Base-by-base conservation (phyloP, 2,329 filamentous ascomycete species). In the Alternaria novae-zelandiae region DNA sequence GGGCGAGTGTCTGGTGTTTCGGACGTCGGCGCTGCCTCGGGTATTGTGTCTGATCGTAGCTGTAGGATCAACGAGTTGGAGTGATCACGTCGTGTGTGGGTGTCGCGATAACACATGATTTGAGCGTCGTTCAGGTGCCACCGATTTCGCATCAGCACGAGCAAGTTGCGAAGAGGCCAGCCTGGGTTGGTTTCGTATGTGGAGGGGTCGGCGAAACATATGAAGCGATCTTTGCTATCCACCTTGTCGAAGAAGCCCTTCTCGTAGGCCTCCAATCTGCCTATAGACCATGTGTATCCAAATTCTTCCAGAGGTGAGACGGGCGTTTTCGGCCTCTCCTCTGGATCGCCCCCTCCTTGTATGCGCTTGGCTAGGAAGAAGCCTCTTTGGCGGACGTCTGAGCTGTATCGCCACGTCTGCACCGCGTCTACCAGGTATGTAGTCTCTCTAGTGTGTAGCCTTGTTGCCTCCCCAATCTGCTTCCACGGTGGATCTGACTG, bases 281-380 rank as follows among this genome's bases (percentile, higher is more conserved):
- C 91, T 51, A 99, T 86, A 26, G 88, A 86, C 96, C 96, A 99
- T 50, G 82, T 85, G 72, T 89, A 96, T 0, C 88, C 87, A 17
- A 91, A 82, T 6, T 88, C 86, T 28, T 86, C 82, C 10, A 79
- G 61, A 2, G 84, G 81, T 2, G 84, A 84, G 25, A 86, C 84
- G 0, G 86, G 83, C n/a, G 83, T 84, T n/a, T 84, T 82, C 62
- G 79, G 71, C 25, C 64, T 59, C 5, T 77, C 73, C 3, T 79
- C 78, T 7, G 61, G 54, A n/a, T 73, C 68, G 17, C 58, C 55
- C 3, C 69, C 70, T 12, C 65, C 69, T 2, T 84, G 85, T 25
- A 90, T 82, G 72, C 90, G 92, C 81, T 97, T 97, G 8, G 90
- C 94, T n/a, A 99, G 83, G 79, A 99, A 99, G 82, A 98, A 99